Conservation (phyloP, 192 early-diverging fungal species). For the Haplosporangium gracile region DNA sequence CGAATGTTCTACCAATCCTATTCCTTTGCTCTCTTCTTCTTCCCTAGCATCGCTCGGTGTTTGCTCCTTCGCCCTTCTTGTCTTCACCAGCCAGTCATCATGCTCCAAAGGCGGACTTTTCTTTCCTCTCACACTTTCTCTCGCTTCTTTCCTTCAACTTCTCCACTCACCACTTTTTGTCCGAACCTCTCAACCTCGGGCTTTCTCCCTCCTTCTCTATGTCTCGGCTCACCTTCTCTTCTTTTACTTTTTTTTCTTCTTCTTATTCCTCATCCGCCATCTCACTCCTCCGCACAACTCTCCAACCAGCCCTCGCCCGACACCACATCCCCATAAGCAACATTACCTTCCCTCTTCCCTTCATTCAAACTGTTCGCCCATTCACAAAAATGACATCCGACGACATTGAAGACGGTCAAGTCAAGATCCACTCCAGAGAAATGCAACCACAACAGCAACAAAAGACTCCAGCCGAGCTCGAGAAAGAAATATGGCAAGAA, state of each 20-base stretch:
- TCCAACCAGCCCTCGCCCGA: background rate
- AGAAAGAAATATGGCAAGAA: conserved; percentile 54
- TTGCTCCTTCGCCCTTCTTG: background rate
- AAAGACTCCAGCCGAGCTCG: conserved; percentile 45
- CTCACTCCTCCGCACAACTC: background rate
- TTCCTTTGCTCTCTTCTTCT: background rate
- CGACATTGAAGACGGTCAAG: conserved; percentile 18
- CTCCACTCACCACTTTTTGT: background rate
- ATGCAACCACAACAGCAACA: background rate
- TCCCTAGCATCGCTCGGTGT: background rate
- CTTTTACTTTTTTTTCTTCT: background rate
- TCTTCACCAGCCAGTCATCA: background rate
- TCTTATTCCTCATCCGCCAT: background rate
- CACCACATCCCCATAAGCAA: background rate
- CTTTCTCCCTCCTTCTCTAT: background rate
- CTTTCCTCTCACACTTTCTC: background rate
- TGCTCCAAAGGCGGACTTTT: background rate
- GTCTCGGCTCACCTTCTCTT: background rate
- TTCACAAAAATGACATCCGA: background rate
- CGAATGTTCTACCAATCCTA: no score
- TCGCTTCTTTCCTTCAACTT: no score
- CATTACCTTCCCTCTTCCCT: background rate
- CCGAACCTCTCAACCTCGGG: background rate
- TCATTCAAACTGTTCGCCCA: background rate
- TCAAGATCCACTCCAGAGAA: conserved; percentile 34